phyloP scores from a whole-genome alignment of 306 rosid genomes.

The Mimosa bimucronata region DNA sequence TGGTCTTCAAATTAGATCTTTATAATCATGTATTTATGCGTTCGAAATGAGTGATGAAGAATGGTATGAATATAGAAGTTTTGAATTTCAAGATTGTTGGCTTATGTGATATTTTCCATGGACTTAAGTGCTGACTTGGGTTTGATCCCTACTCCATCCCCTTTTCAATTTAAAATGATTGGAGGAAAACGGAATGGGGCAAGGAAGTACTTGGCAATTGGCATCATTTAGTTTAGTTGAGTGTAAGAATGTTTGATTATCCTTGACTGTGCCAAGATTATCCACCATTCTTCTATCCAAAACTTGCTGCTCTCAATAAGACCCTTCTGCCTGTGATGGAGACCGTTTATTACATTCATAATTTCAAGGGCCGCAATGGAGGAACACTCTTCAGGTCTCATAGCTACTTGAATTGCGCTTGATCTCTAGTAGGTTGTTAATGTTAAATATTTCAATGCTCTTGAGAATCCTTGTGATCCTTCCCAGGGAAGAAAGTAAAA shows the following conservation, averaged over 20 bases:
- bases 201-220: not conserved
- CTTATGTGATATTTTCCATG: not conserved
- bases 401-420: constrained; percentile 25
- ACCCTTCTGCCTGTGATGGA: constrained; percentile 82
- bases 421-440: constrained; percentile 17
- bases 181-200: not conserved
- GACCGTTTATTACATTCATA: constrained; percentile 88
- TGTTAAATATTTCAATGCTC: constrained; percentile 19
- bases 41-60: not conserved
- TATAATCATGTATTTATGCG: not conserved
- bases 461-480: constrained; percentile 14
- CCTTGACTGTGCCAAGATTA: constrained; percentile 74
- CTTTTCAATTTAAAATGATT: not conserved
- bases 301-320: constrained; percentile 77
- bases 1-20: not conserved
- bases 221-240: not conserved
- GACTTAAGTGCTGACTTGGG: not conserved
- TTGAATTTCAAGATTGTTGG: not conserved
- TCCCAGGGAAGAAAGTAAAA: not conserved
- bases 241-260: constrained; percentile 8
- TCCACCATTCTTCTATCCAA: constrained; percentile 90
- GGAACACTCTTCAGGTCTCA: constrained; percentile 88
- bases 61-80: not conserved
- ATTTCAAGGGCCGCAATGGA: constrained; percentile 82
- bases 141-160: not conserved